Base-by-base conservation (phyloP, 2,329 filamentous ascomycete species). In the Periconia sp. region DNA sequence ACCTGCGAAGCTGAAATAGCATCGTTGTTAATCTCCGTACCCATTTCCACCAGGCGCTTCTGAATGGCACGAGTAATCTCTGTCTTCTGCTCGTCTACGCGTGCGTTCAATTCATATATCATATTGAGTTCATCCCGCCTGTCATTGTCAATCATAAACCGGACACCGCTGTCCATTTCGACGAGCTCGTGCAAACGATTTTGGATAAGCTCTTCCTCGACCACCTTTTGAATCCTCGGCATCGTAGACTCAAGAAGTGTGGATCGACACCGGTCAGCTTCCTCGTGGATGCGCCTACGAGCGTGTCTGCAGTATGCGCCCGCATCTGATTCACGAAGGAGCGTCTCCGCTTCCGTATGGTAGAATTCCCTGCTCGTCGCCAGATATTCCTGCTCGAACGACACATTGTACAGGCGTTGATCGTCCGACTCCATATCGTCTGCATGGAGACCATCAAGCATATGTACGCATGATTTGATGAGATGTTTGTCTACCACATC, bases 141-240 rank as follows among this genome's bases (percentile, higher is more conserved):
- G 72, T 97, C 89, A 64, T 96, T 92, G 72, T 96, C 90, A 47
- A 97, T 86, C 93, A 99, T 97, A 68, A 86, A 86, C 58, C 84
- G 86, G 41, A 97, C 82, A 0, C 94, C 94, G 57, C 88, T 96
- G 6, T 97, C 91, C 74, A 97, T 85, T 46, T 87, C 85, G 55
- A 97, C 82, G 50, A 99, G 88, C 15, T 95, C 91, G 19, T 84
- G 79, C 53, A 97, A 84, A 61, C 94, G 90, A 43, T 85, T 82
- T 41, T 81, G 79, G 46, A 99, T 92, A 49, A 99, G 77, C 70
- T 93, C 85, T 35, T 88, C 77, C 58, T 97, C 92, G 1, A 99
- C 84, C 0, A 97, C 88, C 5, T 79, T 77, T 19, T 86, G 82
- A 19, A 96, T 90, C 67, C 90, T 93, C 0, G 79, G 72, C n/a